phyloP scores from a whole-genome alignment of 805 yeast species.

The Lipomyces yamanashiensis region DNA sequence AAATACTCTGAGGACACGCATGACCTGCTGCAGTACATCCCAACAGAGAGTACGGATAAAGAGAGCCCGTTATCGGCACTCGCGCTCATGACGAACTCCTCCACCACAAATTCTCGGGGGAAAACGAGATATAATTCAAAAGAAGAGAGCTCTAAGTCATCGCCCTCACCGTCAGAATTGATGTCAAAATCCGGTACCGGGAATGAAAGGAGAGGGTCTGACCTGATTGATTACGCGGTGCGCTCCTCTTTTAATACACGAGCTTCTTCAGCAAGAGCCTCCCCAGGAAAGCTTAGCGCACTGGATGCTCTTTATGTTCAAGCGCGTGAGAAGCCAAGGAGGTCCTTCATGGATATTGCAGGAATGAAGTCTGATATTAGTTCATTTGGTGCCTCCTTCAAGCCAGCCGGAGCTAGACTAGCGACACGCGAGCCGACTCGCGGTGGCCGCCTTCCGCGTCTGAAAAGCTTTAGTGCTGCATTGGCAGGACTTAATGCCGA shows the following conservation, averaged over 20 bases:
- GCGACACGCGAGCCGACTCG: not conserved
- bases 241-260: not conserved
- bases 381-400: not conserved
- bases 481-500: not conserved
- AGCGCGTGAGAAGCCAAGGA: not conserved
- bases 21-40: constrained; percentile 5
- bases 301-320: constrained; percentile 7
- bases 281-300: not conserved
- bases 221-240: not conserved
- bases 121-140: not conserved
- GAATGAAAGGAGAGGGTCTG: not conserved
- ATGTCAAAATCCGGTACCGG: not conserved
- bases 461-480: constrained; percentile 8
- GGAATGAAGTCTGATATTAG: not conserved
- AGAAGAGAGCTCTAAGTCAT: not conserved
- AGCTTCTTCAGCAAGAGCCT: not conserved
- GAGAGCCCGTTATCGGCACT: not conserved
- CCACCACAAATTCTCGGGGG: not conserved
- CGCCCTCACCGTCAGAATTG: not conserved
- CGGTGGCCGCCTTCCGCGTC: not conserved
- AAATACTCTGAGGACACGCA: not conserved
- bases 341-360: not conserved
- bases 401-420: constrained; percentile 5
- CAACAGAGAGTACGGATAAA: not conserved
- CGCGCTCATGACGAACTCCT: not conserved